Conservation (phyloP, 2,329 filamentous ascomycete species). For the Scleromitrula shiraiana region DNA sequence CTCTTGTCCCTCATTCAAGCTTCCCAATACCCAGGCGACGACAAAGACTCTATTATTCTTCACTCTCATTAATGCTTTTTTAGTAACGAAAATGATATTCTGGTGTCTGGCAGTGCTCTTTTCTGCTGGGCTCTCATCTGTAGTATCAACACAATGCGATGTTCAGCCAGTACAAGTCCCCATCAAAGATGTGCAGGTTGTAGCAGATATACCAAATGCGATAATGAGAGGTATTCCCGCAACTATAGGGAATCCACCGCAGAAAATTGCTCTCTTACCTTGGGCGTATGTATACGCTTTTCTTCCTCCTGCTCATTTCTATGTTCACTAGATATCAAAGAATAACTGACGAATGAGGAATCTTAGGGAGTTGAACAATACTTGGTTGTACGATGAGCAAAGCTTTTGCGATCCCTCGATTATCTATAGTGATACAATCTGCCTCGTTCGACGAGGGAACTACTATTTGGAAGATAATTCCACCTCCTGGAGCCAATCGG, state of each 20-base stretch:
- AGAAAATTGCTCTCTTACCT: constrained; percentile 1
- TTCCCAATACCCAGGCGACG: too few relatives aligned
- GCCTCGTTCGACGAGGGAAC: not conserved
- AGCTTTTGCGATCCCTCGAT: not conserved
- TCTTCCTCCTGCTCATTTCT: not conserved
- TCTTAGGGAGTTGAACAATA: not conserved
- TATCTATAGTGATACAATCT: not conserved
- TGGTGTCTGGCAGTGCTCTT: too few relatives aligned
- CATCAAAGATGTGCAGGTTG: not conserved
- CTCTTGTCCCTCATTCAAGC: too few relatives aligned
- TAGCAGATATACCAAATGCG: not conserved
- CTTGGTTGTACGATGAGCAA: constrained; percentile 1
- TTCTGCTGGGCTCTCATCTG: not conserved
- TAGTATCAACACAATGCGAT: not conserved
- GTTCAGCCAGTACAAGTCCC: not conserved
- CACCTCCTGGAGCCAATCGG: not conserved
- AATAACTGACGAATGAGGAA: too few relatives aligned
- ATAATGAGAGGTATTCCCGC: not conserved
- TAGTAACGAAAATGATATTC: too few relatives aligned
- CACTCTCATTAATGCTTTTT: too few relatives aligned
- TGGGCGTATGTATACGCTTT: not conserved
- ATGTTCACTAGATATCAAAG: not conserved
- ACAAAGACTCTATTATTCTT: too few relatives aligned
- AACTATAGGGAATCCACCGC: not conserved
- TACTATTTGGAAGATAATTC: not conserved